Evolutionary conservation across 345 rosid species (phyloP), one percentile per base, ranked within the genome.

Genomic region (Eucalyptus microcorys): DNA sequence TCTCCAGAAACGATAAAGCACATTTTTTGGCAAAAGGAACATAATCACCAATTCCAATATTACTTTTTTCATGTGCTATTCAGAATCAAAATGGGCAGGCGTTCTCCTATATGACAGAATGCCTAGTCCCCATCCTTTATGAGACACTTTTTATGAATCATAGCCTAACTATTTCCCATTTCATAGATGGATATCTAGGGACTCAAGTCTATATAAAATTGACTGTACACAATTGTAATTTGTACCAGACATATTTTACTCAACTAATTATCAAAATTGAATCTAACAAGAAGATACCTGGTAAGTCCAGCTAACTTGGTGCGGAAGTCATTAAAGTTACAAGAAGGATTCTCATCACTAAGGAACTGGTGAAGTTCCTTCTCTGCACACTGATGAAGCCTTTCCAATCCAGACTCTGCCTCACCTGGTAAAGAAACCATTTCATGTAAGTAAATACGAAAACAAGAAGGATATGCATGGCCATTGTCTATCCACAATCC

Each of bases 381-480:
- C 94, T 98, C 99, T 68, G 97, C 96, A 90, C 99, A 98, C 87
- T 96, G 98, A 93, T 98, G 99, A 89, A 98, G 99, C 92, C 99
- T 95, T 92, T 98, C 99, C 94, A 98, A 87, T 85, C 97, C 98
- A 26, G 97, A 95, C 90, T 97, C 99, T 21, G 99, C 99, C 90
- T 97, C 99, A 89, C 99, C 99, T 98, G 90, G 87, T 26, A 92
- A 52, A 92, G 86, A 91, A 85, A 47, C 88, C 4, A 91, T 76
- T 86, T 42, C 45, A 21, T 47, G 52, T 53, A 49, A 19, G 27
- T 14, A 48, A 49, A n/a, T 37, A 48, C 43, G 59, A 22, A 22
- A 30, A 49, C 13, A 48, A 26, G 14, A 30, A 85, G 55, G 26
- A 47, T 53, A 85, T 15, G 59, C 53, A 14, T n/a, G 21, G 76